These are phyloP conservation scores for Didymella glomerata DNA, from an alignment of 2,329 filamentous ascomycete species.

Conservation along the genomic window DNA sequence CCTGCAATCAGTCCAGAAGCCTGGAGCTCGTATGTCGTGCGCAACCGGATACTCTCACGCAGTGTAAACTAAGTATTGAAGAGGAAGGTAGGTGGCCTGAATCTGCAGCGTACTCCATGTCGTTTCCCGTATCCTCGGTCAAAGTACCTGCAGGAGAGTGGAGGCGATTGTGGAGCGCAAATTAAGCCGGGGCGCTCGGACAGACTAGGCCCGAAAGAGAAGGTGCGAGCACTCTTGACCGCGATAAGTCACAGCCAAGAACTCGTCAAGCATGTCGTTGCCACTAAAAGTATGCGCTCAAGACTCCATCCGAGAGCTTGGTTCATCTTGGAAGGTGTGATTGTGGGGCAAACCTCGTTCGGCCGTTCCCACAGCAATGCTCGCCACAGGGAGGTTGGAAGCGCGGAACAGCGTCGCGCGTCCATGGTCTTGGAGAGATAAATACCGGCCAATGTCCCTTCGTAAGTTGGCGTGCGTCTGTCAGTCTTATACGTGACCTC, in stretches of 20 bases:
- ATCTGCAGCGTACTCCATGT: constrained; percentile 8
- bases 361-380: constrained; percentile 13
- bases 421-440: constrained; percentile 11
- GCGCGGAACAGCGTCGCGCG: background rate
- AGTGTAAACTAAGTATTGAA: constrained; percentile 4
- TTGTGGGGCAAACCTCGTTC: constrained; percentile 12
- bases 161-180: constrained; percentile 9
- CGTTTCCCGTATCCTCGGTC: constrained; percentile 11
- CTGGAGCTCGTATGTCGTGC: constrained; percentile 8
- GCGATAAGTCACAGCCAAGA: constrained; percentile 16
- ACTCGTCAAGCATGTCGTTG: constrained; percentile 30
- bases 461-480: constrained; percentile 12
- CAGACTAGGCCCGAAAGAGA: background rate
- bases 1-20: constrained; percentile 2
- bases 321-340: constrained; percentile 24
- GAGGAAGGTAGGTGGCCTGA: constrained; percentile 19
- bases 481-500: constrained; percentile 15
- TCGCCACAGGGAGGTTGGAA: background rate
- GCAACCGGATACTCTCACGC: constrained; percentile 3
- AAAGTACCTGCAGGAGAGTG: constrained; percentile 17
- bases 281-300: constrained; percentile 19
- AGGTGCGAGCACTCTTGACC: constrained; percentile 9
- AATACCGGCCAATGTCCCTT: constrained; percentile 7
- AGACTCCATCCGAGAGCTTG: constrained; percentile 21
- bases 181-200: background rate